phyloP scores from a whole-genome alignment of 371 early-diverging fungal species.

The Mucor piriformis region DNA sequence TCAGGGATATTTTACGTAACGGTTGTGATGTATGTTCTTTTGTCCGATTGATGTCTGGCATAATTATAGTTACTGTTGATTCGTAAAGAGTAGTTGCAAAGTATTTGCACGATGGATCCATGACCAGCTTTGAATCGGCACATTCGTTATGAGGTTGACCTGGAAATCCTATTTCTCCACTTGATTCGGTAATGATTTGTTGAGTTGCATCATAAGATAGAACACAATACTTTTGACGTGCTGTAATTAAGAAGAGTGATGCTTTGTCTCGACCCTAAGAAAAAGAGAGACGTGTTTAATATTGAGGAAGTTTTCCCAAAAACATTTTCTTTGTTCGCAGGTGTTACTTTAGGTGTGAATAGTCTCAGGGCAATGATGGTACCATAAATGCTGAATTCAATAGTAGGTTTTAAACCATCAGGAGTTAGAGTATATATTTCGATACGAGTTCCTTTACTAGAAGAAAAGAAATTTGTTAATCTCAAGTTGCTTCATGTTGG shows the following conservation, averaged over 20 bases:
- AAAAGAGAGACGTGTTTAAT: too few species aligned
- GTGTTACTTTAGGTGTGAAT: constrained; percentile 56
- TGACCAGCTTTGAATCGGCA: constrained; percentile 36
- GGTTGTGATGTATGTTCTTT: constrained; percentile 17
- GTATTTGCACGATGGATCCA: constrained; percentile 61
- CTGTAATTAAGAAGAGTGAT: constrained; percentile 62
- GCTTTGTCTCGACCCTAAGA: constrained; percentile 57
- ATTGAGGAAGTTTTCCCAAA: too few species aligned
- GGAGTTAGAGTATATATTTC: constrained; percentile 68
- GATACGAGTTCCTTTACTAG: constrained; percentile 74
- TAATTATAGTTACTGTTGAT: constrained; percentile 33
- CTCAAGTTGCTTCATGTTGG: too few species aligned
- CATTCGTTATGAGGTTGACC: constrained; percentile 50
- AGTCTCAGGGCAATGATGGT: constrained; percentile 64
- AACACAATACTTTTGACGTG: constrained; percentile 60
- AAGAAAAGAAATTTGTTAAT: neutral
- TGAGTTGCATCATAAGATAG: constrained; percentile 58
- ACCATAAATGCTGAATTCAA: constrained; percentile 75
- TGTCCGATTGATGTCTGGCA: constrained; percentile 13
- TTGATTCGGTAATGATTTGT: constrained; percentile 62
- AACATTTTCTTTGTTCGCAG: neutral
- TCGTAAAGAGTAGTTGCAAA: constrained; percentile 40
- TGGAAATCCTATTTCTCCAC: constrained; percentile 64
- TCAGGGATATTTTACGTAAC: constrained; percentile 15
- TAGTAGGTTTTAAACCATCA: constrained; percentile 64